Percentiles rank a stretch among this genome's conserved stretches.
These are phyloP conservation scores for Naganishia sp. DNA, from an alignment of 1,284 basidiomycete genomes.

Conservation along the genomic window DNA sequence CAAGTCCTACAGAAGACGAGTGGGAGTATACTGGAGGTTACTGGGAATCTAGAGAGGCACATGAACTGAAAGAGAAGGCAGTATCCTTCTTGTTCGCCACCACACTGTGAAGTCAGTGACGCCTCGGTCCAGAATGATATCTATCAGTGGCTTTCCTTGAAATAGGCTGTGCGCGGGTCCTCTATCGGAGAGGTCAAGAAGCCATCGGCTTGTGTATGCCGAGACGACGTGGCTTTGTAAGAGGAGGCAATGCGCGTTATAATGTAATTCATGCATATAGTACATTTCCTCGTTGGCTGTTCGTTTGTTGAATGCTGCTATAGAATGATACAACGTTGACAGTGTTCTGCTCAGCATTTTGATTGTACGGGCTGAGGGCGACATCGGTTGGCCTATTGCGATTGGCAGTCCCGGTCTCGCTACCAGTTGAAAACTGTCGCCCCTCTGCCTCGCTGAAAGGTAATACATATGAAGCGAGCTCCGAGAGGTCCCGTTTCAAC, in stretches of 20 bases:
- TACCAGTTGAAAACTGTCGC: too few species aligned
- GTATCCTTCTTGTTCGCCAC: conserved; percentile 23
- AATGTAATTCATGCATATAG: too few species aligned
- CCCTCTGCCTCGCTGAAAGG: too few species aligned
- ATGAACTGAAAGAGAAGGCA: conserved; percentile 23
- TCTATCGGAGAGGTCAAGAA: too few species aligned
- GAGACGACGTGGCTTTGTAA: too few species aligned
- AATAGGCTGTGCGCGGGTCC: too few species aligned
- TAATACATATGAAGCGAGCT: too few species aligned
- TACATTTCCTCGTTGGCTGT: not conserved
- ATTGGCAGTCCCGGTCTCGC: too few species aligned
- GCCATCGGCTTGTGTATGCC: too few species aligned
- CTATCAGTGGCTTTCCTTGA: not conserved
- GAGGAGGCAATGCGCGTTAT: too few species aligned
- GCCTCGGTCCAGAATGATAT: not conserved
- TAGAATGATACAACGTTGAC: not conserved
- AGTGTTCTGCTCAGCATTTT: not conserved
- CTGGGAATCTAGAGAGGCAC: conserved; percentile 68
- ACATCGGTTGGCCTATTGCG: too few species aligned
- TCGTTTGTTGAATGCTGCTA: not conserved
- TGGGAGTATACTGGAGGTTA: conserved; percentile 78
- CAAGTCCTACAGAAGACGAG: conserved; percentile 54
- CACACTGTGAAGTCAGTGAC: not conserved
- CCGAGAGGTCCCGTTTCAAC: too few species aligned
- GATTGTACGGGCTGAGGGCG: not conserved